Evolutionary conservation across 768 basidiomycete species (phyloP).

Genomic region (Leucogyrophana mollusca): DNA sequence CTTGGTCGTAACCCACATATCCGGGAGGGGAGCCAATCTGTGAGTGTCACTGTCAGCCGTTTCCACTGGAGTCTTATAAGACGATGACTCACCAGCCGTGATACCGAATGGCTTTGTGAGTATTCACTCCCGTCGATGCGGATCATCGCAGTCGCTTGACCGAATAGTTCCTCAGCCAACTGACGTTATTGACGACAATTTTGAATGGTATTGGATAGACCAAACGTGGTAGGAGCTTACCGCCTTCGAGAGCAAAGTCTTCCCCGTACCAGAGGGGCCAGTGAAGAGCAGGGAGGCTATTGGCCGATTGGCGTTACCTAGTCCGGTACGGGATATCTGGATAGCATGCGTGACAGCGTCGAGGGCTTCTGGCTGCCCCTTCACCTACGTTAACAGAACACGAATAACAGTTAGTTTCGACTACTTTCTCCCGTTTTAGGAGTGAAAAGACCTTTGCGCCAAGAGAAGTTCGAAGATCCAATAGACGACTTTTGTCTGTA

Average conservation of each 20-base stretch:
- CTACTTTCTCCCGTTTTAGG: not conserved
- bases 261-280: constrained; percentile 36
- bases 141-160: constrained; percentile 39
- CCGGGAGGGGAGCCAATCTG: constrained; percentile 33
- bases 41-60: not conserved
- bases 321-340: constrained; percentile 45
- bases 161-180: constrained; percentile 46
- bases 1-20: constrained; percentile 44
- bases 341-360: constrained; percentile 49
- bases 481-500: constrained; percentile 2
- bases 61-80: not conserved
- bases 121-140: constrained; percentile 49
- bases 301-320: constrained; percentile 42
- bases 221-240: not conserved
- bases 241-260: constrained; percentile 44
- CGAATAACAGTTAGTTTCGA: not conserved
- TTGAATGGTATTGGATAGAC: not conserved
- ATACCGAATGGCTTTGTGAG: constrained; percentile 41
- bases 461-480: constrained; percentile 3
- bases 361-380: constrained; percentile 41
- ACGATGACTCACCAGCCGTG: constrained; percentile 26
- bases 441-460: not conserved
- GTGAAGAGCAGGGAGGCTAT: constrained; percentile 45
- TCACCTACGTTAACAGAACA: constrained; percentile 4
- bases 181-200: not conserved